These are phyloP conservation scores for Chaetomium fimeti DNA, from an alignment of 495 filamentous ascomycete species.

Conservation along the genomic window DNA sequence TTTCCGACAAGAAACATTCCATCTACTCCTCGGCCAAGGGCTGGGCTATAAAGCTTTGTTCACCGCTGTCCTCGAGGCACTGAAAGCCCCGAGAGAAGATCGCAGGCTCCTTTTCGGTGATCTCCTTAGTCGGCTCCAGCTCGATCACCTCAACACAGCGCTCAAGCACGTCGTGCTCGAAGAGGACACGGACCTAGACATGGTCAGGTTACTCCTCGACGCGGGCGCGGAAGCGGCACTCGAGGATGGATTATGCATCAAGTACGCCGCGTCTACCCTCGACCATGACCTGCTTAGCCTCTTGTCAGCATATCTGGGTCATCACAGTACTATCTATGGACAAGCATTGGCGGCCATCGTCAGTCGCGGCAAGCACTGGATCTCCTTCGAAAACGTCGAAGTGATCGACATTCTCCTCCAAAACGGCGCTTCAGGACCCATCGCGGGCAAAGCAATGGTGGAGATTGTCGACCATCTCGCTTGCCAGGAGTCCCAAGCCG, in stretches of 20 bases:
- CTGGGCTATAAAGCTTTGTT: conserved; percentile 31
- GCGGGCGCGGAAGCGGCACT: conserved; percentile 31
- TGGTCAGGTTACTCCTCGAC: conserved; percentile 28
- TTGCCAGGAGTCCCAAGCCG: conserved; percentile 26
- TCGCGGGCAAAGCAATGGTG: conserved; percentile 39
- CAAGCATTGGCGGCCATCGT: conserved; percentile 28
- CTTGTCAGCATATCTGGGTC: conserved; percentile 23
- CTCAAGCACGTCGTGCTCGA: conserved; percentile 33
- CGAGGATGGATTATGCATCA: conserved; percentile 35
- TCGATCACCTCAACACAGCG: conserved; percentile 35
- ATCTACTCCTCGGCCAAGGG: conserved; percentile 33
- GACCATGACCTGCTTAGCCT: conserved; percentile 25
- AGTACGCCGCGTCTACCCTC: conserved; percentile 33
- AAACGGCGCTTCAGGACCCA: conserved; percentile 37
- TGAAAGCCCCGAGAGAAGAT: conserved; percentile 18
- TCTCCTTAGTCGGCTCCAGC: conserved; percentile 25
- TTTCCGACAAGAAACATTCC: conserved; percentile 28
- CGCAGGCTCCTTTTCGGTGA: conserved; percentile 24
- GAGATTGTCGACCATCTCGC: conserved; percentile 39
- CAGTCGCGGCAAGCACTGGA: conserved; percentile 32
- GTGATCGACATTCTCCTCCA: conserved; percentile 40
- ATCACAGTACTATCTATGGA: conserved; percentile 23
- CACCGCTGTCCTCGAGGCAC: conserved; percentile 30
- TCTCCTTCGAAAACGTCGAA: conserved; percentile 37
- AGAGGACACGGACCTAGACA: conserved; percentile 24